Evolutionary conservation across 352 stramenopile genomes (phyloP), one percentile per base, ranked within the genome.

Genomic region (Plasmopara halstedii): DNA sequence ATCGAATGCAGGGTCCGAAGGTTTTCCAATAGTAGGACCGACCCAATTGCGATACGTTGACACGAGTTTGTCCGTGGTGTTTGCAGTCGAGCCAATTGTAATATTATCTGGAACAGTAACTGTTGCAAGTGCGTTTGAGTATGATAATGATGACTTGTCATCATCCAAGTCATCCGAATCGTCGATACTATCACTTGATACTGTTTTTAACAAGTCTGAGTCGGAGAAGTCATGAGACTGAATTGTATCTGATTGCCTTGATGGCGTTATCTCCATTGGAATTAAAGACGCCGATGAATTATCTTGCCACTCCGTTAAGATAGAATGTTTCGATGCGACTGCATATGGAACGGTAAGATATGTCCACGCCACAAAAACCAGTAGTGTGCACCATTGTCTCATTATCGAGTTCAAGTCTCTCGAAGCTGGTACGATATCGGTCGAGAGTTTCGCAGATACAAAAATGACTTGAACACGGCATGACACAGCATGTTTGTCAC

Each of bases 21-120:
- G 42, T 11, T 53, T 50, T 4, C 36, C 52, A 43, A 44, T 61
- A 53, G 32, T 70, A 18, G 52, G 50, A 14, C 58, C 58, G 2
- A 67, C 49, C 53, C 53, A 64, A 27, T 67, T 67, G 3, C 46
- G 37, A 14, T 54, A 58, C 4, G 57, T 66, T 0, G 51, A 52
- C 23, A 42, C 27, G n/a, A 66, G 32, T 23, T 55, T 57, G 46
- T 58, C 57, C 19, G 29, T 46, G 8, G 57, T 61, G 22, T 65
- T 56, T 22, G 34, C 32, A 0, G 32, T 48, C 9, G 56, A 49
- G 27, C 50, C 56, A 6, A 53, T 49, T 35, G 46, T 42, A 9
- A 56, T 22, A 31, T 41, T 48, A 23, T 37, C 13, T 7, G 53
- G 53, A 2, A 51, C 26, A 9, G 41, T 35, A 5, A 56, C 35